A percentile compares a stretch with the other conserved stretches of the same genome.
phyloP scores from a whole-genome alignment of 2,329 filamentous ascomycete species.

The Monosporascus sp. region DNA sequence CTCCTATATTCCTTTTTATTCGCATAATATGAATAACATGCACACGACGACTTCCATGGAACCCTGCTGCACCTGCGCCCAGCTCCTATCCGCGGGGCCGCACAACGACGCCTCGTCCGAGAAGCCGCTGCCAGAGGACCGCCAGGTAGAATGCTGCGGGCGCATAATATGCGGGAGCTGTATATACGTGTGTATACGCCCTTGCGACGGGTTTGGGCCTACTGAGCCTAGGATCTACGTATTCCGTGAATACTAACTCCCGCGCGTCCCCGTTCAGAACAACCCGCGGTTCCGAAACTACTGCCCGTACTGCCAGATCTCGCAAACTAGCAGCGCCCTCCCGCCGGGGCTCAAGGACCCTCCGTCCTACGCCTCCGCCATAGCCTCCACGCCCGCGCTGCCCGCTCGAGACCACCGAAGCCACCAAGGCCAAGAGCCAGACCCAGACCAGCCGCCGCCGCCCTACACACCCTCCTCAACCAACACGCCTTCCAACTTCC shows the following conservation, averaged over 20 bases:
- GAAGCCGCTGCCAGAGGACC: conserved; percentile 55
- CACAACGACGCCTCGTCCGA: conserved; percentile 44
- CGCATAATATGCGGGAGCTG: conserved; percentile 68
- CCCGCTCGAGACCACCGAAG: too few species aligned
- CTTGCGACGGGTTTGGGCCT: not conserved
- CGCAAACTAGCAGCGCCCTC: conserved; percentile 43
- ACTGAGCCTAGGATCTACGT: too few species aligned
- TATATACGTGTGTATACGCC: conserved; percentile 37
- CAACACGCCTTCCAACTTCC: not conserved
- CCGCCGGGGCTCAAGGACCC: conserved; percentile 62
- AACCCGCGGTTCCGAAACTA: conserved; percentile 63
- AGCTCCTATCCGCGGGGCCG: conserved; percentile 49
- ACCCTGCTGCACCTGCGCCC: conserved; percentile 67
- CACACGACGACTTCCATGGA: conserved; percentile 18
- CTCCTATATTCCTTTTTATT: too few species aligned
- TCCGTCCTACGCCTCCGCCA: conserved; percentile 53
- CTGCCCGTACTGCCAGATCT: conserved; percentile 74
- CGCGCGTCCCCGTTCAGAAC: conserved; percentile 31
- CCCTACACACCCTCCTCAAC: conserved; percentile 28
- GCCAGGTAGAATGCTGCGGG: conserved; percentile 62
- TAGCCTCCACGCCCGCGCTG: conserved; percentile 24
- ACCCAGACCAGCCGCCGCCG: conserved; percentile 28
- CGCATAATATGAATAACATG: too few species aligned
- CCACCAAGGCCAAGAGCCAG: not conserved
- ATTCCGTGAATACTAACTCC: conserved; percentile 2